phyloP scores from a whole-genome alignment of 2,329 filamentous ascomycete species.

The Penicillium sp. region DNA sequence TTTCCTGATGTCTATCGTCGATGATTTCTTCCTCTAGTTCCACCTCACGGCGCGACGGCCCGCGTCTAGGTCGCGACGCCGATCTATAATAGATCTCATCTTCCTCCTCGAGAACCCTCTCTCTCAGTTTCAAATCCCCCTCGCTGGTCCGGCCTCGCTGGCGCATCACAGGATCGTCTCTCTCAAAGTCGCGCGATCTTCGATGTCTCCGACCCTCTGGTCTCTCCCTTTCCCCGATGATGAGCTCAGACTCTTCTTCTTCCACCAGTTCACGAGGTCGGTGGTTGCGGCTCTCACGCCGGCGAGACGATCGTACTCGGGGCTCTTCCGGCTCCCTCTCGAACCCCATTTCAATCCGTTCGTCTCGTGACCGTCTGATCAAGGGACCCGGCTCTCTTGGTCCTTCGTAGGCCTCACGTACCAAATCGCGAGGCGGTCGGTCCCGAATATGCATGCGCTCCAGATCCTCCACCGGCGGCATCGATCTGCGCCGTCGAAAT shows the following conservation, averaged over 20 bases:
- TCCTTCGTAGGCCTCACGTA: slow-evolving; percentile 29
- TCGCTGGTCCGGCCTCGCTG: slow-evolving; percentile 6
- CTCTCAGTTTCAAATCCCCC: slow-evolving; percentile 1
- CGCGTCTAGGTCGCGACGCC: slow-evolving; percentile 1
- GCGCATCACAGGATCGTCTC: slow-evolving; percentile 20
- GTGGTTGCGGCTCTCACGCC: slow-evolving; percentile 6
- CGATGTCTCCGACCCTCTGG: slow-evolving; percentile 14
- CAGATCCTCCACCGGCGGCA: slow-evolving; percentile 41
- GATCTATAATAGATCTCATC: neutral
- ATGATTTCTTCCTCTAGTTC: slow-evolving; percentile 4
- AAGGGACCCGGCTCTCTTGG: slow-evolving; percentile 27
- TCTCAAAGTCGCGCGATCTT: slow-evolving; percentile 20
- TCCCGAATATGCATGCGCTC: slow-evolving; percentile 38
- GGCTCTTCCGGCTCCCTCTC: slow-evolving; percentile 14
- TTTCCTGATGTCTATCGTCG: slow-evolving; percentile 9
- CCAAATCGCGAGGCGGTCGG: slow-evolving; percentile 28
- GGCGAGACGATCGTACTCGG: slow-evolving; percentile 2
- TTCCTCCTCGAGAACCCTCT: slow-evolving; percentile 3
- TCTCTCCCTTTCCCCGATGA: slow-evolving; percentile 11
- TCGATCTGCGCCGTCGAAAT: slow-evolving; percentile 26
- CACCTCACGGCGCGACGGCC: slow-evolving; percentile 1
- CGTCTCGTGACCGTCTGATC: slow-evolving; percentile 24
- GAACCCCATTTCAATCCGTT: slow-evolving; percentile 10
- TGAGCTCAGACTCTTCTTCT: slow-evolving; percentile 2
- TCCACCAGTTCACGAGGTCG: slow-evolving; percentile 13